phyloP scores from a whole-genome alignment of 345 rosid genomes.

The Bruguiera sexangula region DNA sequence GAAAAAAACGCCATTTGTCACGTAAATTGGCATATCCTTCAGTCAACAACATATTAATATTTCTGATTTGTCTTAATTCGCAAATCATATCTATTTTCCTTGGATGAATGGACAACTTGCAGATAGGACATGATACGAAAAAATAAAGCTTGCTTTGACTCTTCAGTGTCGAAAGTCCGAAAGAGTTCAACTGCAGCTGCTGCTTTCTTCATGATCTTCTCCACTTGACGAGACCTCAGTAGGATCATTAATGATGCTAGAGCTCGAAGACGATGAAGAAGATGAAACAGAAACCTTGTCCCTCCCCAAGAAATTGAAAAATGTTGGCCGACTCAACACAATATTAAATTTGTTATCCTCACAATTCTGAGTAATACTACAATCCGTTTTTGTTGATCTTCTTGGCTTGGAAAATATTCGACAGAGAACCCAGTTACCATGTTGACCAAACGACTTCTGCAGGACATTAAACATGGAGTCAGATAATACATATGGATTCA shows the following conservation, averaged over 20 bases:
- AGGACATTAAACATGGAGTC: neutral
- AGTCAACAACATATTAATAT: too few relatives aligned
- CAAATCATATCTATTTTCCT: too few relatives aligned
- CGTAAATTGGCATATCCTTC: too few relatives aligned
- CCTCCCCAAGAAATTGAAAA: constrained; percentile 18
- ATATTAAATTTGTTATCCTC: neutral
- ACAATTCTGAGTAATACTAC: neutral
- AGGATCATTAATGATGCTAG: constrained; percentile 12
- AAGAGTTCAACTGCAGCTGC: constrained; percentile 14
- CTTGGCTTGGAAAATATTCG: constrained; percentile 44
- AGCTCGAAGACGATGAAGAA: constrained; percentile 26
- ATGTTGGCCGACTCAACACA: neutral
- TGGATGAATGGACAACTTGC: too few relatives aligned
- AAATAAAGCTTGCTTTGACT: too few relatives aligned
- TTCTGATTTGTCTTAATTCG: too few relatives aligned
- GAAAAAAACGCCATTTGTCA: too few relatives aligned
- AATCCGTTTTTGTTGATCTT: constrained; percentile 7
- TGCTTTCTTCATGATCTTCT: constrained; percentile 38
- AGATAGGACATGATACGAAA: too few relatives aligned
- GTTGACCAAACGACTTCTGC: constrained; percentile 13
- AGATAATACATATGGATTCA: neutral
- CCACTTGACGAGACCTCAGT: constrained; percentile 28
- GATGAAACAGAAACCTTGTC: constrained; percentile 10
- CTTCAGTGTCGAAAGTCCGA: neutral
- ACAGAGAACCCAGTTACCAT: constrained; percentile 52